Evolutionary conservation across 208 protist species (phyloP), one percentile per base, ranked within the genome.

Genomic region (Angomonas ambiguus): DNA sequence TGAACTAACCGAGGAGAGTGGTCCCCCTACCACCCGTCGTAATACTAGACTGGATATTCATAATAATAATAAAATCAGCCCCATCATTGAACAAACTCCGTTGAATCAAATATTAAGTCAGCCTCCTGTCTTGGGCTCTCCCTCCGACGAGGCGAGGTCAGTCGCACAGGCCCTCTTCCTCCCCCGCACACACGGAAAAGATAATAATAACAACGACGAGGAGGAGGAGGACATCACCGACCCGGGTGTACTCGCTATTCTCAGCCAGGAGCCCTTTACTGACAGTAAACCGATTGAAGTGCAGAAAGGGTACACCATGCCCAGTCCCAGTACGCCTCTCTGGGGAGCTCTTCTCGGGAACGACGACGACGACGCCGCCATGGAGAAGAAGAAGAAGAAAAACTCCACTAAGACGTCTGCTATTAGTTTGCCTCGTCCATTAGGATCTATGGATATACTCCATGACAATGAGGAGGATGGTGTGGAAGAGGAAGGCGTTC

Each of bases 311-410:
- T 84, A 76, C 64, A 66, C 51, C 3, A 16, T 74, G 11, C 85
- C 85, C 16, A 92, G 85, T 34, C 82, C 85, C 1, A 57, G 69
- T 33, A 83, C 78, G 22, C 85, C 85, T 11, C 78, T 92, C 5
- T 92, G 85, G 85, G 24, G 73, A 0, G 64, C 71, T 25, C 60
- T 85, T 0, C 73, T 78, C 30, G 64, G 62, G 8, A 68, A 59
- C 22, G 53, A 48, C 1, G 30, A 62, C 27, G 6, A 8, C 2
- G 3, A 31, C 13, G 48, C n/a, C n/a, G n/a, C 70, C 3, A 62
- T 62, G 48, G 48, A 24, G 48, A 62, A 25, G 48, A 62, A 24
- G 34, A 62, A 20, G 34, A 62, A 63, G 65, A 1, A 73, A n/a
- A n/a, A n/a, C n/a, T n/a, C n/a, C n/a, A n/a, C n/a, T n/a, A n/a